These are phyloP conservation scores for Vitis rotundifolia DNA, from an alignment of 164 flowering plant genomes.

Conservation along the genomic window DNA sequence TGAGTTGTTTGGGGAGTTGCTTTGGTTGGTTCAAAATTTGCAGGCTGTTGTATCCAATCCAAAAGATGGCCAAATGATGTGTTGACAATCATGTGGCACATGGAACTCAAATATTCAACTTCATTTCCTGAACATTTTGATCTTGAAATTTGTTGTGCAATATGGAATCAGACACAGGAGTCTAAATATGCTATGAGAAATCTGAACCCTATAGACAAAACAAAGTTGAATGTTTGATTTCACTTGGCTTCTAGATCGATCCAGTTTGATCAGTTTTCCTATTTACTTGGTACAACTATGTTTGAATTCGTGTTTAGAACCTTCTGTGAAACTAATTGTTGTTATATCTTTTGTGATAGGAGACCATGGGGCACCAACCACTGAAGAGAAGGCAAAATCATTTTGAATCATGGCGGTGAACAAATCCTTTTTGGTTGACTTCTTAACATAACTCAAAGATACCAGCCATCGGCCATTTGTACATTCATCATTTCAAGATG, in stretches of 20 bases:
- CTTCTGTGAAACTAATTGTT: background rate
- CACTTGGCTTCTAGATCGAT: background rate
- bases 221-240: background rate
- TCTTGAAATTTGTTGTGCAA: too few relatives aligned
- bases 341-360: conserved; percentile 2
- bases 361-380: conserved; percentile 10
- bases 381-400: conserved; percentile 7
- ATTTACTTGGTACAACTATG: background rate
- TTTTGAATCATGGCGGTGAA: background rate
- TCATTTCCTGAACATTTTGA: too few relatives aligned
- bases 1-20: background rate
- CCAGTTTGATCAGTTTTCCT: background rate
- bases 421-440: conserved; percentile 3
- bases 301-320: background rate
- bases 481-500: conserved; percentile 18
- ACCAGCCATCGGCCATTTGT: conserved; percentile 17
- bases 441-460: background rate
- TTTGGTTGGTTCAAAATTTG: too few relatives aligned
- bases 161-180: too few relatives aligned
- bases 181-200: too few relatives aligned
- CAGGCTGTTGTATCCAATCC: too few relatives aligned
- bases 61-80: too few relatives aligned
- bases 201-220: background rate
- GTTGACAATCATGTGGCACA: too few relatives aligned
- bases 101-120: too few relatives aligned